phyloP scores from a whole-genome alignment of 2,329 filamentous ascomycete species.

The Aureobasidium uvarum region DNA sequence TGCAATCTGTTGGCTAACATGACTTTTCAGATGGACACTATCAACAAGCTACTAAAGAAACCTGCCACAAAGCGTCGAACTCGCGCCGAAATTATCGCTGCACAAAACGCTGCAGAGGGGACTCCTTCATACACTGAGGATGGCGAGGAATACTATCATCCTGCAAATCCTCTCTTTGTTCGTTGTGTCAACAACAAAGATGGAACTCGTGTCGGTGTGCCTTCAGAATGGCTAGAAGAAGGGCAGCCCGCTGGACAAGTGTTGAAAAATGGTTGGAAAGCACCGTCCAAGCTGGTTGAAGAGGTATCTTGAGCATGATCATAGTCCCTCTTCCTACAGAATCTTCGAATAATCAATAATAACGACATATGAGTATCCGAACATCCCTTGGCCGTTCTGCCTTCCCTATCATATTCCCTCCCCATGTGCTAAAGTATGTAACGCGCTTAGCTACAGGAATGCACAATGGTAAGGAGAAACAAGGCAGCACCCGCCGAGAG shows the following conservation, averaged over 20 bases:
- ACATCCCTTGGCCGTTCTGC: neutral
- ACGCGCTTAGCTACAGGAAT: no score
- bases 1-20: slow-evolving; percentile 23
- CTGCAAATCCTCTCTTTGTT: slow-evolving; percentile 60
- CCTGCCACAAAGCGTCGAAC: slow-evolving; percentile 68
- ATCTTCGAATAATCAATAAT: neutral
- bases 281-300: slow-evolving; percentile 27
- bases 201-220: slow-evolving; percentile 63
- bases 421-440: no score
- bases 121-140: slow-evolving; percentile 49
- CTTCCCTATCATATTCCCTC: neutral
- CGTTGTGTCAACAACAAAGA: slow-evolving; percentile 69
- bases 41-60: slow-evolving; percentile 85
- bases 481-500: no score
- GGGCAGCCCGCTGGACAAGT: slow-evolving; percentile 58
- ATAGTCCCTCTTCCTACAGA: no score
- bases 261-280: slow-evolving; percentile 44
- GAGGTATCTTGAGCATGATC: slow-evolving; percentile 22
- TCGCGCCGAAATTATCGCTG: slow-evolving; percentile 49
- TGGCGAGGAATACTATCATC: slow-evolving; percentile 29
- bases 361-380: slow-evolving; percentile 1
- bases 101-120: slow-evolving; percentile 47
- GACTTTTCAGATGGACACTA: slow-evolving; percentile 70
- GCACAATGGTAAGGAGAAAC: no score
- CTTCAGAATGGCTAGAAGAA: slow-evolving; percentile 62